Base-by-base conservation (phyloP, 108 stramenopile species). In the Fistulifera pelliculosa region DNA sequence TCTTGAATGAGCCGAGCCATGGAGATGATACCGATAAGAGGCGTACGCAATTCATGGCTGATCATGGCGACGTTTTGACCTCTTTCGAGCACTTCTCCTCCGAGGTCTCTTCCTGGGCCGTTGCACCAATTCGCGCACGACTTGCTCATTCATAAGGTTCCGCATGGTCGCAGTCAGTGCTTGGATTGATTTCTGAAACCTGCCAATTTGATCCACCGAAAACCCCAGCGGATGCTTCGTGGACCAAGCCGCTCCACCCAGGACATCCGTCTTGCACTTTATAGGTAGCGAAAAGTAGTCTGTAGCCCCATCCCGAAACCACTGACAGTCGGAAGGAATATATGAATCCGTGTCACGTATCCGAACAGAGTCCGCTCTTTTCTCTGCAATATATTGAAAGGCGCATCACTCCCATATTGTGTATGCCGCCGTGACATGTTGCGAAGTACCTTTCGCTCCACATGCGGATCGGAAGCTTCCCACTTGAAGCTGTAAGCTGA, bases 271-370 rank as follows among this genome's bases (percentile, higher is more conserved):
- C 23, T 55, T 44, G 25, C 55, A 38, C 7, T 41, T 56, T 17
- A 49, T 48, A 7, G 63, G 65, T 6, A 66, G 22, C 6, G 65
- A 56, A 19, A 66, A 53, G 19, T 66, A 66, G 41, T 66, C 65
- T 25, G 58, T 52, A 66, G 12, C 54, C 45, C 38, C 63, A 11
- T 16, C 54, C 4, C 47, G 28, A 52, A 64, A 64, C 63, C 63
- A 64, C 13, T 16, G 35, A 18, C 17, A 28, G 38, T 64, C 63
- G 14, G 63, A 47, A 2, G 55, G 45, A 21, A 35, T 35, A 8
- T 35, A 8, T 8, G 31, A 8, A 35, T 35, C 31, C 31, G 31
- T 35, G 6, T 3, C 31, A 8, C 47, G 56, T 22, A 64, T 64
- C 7, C 63, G 40, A 35, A 35, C 31, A 3, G 31, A 35, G 8